These are phyloP conservation scores for Lanmaoa rubissima DNA, from an alignment of 768 basidiomycete species.

Conservation along the genomic window DNA sequence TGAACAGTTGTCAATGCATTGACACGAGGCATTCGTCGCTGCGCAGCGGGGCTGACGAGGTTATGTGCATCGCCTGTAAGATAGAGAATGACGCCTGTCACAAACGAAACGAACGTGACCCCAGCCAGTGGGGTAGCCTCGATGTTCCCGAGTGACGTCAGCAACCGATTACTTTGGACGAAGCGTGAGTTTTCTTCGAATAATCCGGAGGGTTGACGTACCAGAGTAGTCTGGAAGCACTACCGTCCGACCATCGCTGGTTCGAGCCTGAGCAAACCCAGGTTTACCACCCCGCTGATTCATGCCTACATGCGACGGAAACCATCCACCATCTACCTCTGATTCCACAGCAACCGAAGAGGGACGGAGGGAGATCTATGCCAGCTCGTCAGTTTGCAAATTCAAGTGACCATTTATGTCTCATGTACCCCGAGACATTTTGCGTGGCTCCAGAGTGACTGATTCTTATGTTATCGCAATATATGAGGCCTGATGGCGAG, in stretches of 20 bases:
- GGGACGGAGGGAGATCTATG: too few relatives aligned
- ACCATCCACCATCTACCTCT: slow-evolving; percentile 34
- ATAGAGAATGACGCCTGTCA: slow-evolving; percentile 59
- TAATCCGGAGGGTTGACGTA: not conserved
- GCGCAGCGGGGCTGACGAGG: slow-evolving; percentile 40
- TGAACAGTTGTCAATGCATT: slow-evolving; percentile 48
- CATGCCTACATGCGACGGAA: slow-evolving; percentile 62
- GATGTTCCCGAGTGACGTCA: slow-evolving; percentile 65
- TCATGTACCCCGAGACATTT: too few relatives aligned
- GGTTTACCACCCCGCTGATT: slow-evolving; percentile 63
- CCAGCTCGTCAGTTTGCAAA: too few relatives aligned
- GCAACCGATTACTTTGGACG: slow-evolving; percentile 52
- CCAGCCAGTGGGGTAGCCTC: slow-evolving; percentile 57
- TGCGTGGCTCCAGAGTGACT: too few relatives aligned
- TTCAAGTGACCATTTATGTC: too few relatives aligned
- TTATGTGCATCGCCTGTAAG: slow-evolving; percentile 58
- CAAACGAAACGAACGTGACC: slow-evolving; percentile 53
- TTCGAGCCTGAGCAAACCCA: slow-evolving; percentile 58
- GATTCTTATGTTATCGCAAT: too few relatives aligned
- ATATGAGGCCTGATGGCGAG: too few relatives aligned
- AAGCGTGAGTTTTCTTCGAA: not conserved
- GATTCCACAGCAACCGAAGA: too few relatives aligned
- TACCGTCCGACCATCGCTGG: slow-evolving; percentile 52
- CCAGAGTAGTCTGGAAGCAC: slow-evolving; percentile 65
- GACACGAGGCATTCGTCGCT: slow-evolving; percentile 54